Evolutionary conservation across 2,329 filamentous ascomycete genomes (phyloP), one percentile per base, ranked within the genome.

Genomic region (Exophiala calicioides): DNA sequence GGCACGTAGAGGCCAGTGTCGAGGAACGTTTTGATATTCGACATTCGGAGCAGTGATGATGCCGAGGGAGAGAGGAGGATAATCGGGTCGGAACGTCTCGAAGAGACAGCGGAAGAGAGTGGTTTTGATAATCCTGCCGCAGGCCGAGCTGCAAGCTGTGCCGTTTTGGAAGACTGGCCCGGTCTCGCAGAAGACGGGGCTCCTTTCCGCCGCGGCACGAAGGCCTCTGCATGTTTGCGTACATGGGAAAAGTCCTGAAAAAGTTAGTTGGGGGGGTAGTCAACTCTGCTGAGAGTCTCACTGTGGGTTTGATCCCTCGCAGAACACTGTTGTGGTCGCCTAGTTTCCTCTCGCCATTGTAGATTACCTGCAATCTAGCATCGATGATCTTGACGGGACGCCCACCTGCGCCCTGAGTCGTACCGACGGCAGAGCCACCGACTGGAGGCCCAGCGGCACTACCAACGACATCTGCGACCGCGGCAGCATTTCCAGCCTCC

Each of bases 41-140:
- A 87, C 81, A 97, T 89, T 66, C 91, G 90, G 27, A 98, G 83
- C 37, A 97, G 82, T 1, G 90, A 94, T 2, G 91, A 96, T 8
- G 91, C 93, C 1, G 91, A 97, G 1, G 93, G 93, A 0, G 93
- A 97, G 52, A 98, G 84, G 20, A 98, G 84, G 66, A 98, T 96
- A 69, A 98, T 98, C 37, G 93, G 93, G 65, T 95, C 78, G 29
- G 75, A 74, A 26, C 78, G 72, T 40, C 80, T 76, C 35, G 68
- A 68, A 10, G 54, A 55, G 3, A 56, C 50, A n/a, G 56, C 44
- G 9, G 53, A 48, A 65, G 54, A 27, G 36, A 58, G 19, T 21
- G 42, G 51, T 49, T 51, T 58, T 46, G 44, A 47, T n/a, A 35
- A 46, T 19, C 41, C 43, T 12, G 49, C 50, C 7, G 43, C 50